These are phyloP conservation scores for Fusarium guadeloupense DNA, from an alignment of 2,329 filamentous ascomycete genomes.

Conservation along the genomic window DNA sequence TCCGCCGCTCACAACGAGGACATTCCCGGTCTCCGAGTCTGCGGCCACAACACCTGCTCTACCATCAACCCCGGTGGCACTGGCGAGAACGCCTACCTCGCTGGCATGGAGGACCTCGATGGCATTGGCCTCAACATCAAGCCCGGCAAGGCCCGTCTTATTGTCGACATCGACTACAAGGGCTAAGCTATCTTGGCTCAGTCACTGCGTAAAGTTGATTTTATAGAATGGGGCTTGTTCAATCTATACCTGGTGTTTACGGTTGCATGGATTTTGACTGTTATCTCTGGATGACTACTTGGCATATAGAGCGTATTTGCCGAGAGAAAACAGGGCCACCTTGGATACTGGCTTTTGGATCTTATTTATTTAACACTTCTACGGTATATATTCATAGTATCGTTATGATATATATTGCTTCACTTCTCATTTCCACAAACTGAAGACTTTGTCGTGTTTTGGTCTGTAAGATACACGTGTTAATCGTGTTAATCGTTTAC, in stretches of 20 bases:
- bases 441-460: not conserved
- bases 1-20: slow-evolving; percentile 46
- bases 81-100: slow-evolving; percentile 52
- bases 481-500: not conserved
- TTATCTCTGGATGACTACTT: slow-evolving; percentile 19
- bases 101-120: slow-evolving; percentile 50
- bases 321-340: slow-evolving; percentile 1
- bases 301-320: not conserved
- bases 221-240: slow-evolving; percentile 35
- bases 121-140: slow-evolving; percentile 54
- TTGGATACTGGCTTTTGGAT: slow-evolving; percentile 37
- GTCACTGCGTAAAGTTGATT: slow-evolving; percentile 26
- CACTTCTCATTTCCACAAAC: slow-evolving; percentile 14
- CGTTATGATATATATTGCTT: slow-evolving; percentile 41
- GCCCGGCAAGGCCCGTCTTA: slow-evolving; percentile 42
- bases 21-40: slow-evolving; percentile 52
- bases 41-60: slow-evolving; percentile 54
- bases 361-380: slow-evolving; percentile 26
- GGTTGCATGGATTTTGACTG: slow-evolving; percentile 31
- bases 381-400: slow-evolving; percentile 33
- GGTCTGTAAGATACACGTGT: not conserved
- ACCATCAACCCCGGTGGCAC: slow-evolving; percentile 49
- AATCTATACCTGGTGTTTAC: slow-evolving; percentile 40
- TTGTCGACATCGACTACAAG: slow-evolving; percentile 47
- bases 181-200: slow-evolving; percentile 4